A percentile compares a stretch with the other conserved stretches of the same genome.
Evolutionary conservation across 2,329 filamentous ascomycete genomes (phyloP).

Genomic region (Hymenoscyphus albidus): DNA sequence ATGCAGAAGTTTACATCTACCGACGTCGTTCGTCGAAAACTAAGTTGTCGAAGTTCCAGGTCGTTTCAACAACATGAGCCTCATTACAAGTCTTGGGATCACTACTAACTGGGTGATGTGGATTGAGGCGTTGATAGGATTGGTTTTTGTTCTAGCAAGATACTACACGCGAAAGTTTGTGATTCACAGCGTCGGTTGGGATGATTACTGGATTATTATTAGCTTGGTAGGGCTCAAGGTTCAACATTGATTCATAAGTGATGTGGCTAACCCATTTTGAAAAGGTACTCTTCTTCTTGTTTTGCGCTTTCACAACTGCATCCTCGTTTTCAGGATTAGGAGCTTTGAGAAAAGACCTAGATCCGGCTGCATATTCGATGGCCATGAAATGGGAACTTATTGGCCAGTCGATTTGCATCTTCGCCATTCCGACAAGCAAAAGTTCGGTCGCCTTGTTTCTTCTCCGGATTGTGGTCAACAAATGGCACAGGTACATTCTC

Average conservation of each 20-base stretch:
- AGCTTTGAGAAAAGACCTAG: conserved; percentile 10
- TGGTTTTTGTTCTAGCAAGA: conserved; percentile 3
- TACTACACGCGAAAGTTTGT: not conserved
- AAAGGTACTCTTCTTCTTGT: not conserved
- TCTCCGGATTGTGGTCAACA: conserved; percentile 1
- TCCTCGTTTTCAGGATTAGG: conserved; percentile 7
- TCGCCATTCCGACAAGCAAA: conserved; percentile 8
- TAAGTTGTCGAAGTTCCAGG: not conserved
- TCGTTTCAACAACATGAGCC: not conserved
- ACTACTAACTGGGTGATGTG: conserved; percentile 1
- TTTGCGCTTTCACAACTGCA: not conserved
- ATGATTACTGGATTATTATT: conserved; percentile 3
- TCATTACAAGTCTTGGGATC: not conserved
- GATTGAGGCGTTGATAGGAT: not conserved
- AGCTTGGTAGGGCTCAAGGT: not conserved
- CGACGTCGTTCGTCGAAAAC: not conserved
- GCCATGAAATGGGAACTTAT: conserved; percentile 11
- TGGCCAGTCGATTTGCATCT: not conserved
- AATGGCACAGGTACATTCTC: not conserved
- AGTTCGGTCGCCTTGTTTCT: conserved; percentile 8
- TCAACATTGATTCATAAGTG: not conserved
- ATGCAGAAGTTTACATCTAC: no score
- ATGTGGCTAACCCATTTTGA: not conserved
- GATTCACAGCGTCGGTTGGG: not conserved
- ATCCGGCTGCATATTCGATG: not conserved